Evolutionary conservation across 164 flowering plant species (phyloP).

Genomic region (Hamamelis virginiana): DNA sequence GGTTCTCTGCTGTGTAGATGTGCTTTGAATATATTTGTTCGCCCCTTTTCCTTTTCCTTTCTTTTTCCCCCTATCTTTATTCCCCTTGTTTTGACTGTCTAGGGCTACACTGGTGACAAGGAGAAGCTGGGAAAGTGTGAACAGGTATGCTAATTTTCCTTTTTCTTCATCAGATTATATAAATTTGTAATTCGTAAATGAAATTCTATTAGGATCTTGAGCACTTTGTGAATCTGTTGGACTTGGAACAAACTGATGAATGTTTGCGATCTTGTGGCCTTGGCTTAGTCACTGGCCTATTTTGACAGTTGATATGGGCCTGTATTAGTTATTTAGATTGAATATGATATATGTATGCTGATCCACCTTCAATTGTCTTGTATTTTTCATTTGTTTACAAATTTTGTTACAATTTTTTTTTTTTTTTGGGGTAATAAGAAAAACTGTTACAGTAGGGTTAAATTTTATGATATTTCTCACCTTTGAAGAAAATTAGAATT

Average conservation of each 20-base stretch:
- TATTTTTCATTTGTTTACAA: too few relatives aligned
- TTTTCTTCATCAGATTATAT: constrained; percentile 1
- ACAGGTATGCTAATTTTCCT: constrained; percentile 55
- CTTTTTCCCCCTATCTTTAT: background rate
- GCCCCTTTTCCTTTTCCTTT: background rate
- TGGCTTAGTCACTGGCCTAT: background rate
- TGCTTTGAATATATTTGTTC: background rate
- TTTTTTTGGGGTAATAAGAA: too few relatives aligned
- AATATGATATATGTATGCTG: too few relatives aligned
- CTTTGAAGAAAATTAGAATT: too few relatives aligned
- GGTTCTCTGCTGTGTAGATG: background rate
- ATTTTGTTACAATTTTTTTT: too few relatives aligned
- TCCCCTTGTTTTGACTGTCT: constrained; percentile 11
- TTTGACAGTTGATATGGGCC: background rate
- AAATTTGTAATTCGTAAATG: background rate
- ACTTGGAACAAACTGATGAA: constrained; percentile 1
- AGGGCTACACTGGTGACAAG: constrained; percentile 77
- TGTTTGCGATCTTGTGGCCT: background rate
- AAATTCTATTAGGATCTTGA: background rate
- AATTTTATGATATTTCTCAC: too few relatives aligned
- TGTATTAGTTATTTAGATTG: too few relatives aligned
- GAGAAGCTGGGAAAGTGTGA: constrained; percentile 90
- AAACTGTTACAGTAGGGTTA: too few relatives aligned
- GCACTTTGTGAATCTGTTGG: background rate
- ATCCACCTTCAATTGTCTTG: too few relatives aligned